Evolutionary conservation across 495 filamentous ascomycete genomes (phyloP), one percentile per base, ranked within the genome.

Genomic region (Lasiosphaeris hirsuta): DNA sequence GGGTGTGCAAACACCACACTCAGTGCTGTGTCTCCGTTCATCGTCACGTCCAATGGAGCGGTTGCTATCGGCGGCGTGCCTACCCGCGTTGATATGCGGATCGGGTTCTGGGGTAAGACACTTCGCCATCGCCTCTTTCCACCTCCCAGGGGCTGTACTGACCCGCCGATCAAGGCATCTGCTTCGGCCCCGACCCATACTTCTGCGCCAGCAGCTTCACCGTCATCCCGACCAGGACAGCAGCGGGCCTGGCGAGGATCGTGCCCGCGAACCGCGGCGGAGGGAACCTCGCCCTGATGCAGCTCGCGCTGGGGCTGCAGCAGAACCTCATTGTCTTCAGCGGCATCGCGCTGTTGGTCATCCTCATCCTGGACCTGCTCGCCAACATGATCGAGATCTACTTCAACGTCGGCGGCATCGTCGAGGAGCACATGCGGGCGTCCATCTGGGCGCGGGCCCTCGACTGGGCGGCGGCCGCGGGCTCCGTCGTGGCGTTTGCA

Each of bases 401-500:
- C 53, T 60, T 69, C 45, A 58, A 57, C 37, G 43, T 54, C 9
- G 41, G 19, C 13, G 54, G 15, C 18, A 23, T 41, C 6, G 10
- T 38, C 18, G 63, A 63, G 18, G 43, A 52, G 3, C 63, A 63
- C 48, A 59, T 58, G 30, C 53, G 53, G 10, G 60, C 66, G 0
- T 59, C 66, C 2, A 9, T 69, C 10, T 66, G 61, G 58, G 66
- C 63, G 9, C 56, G 66, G 6, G 51, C 56, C 10, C 53, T 69
- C 23, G 66, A 69, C 56, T 69, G 66, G 65, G 62, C 60, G 17
- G 61, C 66, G 2, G 61, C 66, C 3, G 63, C 63, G 1, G 61
- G 37, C 0, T 45, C 66, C 1, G 50, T 51, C 8, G 36, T 44
- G 0, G 35, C 34, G 8, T 67, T 62, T 35, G 14, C 42, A 4